Base-by-base conservation (phyloP, 768 basidiomycete species). In the Cystofilobasidium ferigula region DNA sequence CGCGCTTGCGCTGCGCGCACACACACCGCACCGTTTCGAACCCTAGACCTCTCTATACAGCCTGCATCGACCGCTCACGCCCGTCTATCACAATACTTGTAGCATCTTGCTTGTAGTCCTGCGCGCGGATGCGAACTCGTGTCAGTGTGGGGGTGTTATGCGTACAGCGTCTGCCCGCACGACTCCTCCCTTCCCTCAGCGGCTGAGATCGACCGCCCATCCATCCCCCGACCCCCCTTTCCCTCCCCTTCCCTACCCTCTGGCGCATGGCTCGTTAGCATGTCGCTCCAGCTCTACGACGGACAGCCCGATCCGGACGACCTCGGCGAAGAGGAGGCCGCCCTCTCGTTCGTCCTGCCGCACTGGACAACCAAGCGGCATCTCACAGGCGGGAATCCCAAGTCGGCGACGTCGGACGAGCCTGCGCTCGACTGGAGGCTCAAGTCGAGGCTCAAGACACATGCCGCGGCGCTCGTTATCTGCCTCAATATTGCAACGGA, bases 401-500 rank as follows among this genome's bases (percentile, higher is more conserved):
- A 56, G 67, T 63, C 63, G 28, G 58, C 63, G 30, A 32, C 57
- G 20, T 63, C 22, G 1, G 24, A 51, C 47, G 22, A 32, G 20
- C 36, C 38, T 42, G 20, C 69, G 70, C 70, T 80, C 84, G 66
- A 80, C 82, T 95, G 92, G 91, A 85, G 91, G 60, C 80, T 86
- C 0, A 86, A 87, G 2, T 86, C 86, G 68, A 89, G 92, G 74
- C 83, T 94, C 61, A 94, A 94, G 77, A 97, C 92, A 0, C 84
- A 86, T 22, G 86, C 89, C 40, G 94, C 90, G 2, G 77, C 73
- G 3, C 80, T 94, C 7, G 87, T 94, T 12, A 79, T 98, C 62
- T 99, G 95, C 73, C 81, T 99, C 24, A 97, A 98, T 77, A 90
- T 98, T 74, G 93, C 94, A 63, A 89, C 95, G 54, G 94, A 98